Evolutionary conservation across 2,329 filamentous ascomycete species (phyloP), one percentile per base, ranked within the genome.

Genomic region (Colletotrichum tamarilloi): DNA sequence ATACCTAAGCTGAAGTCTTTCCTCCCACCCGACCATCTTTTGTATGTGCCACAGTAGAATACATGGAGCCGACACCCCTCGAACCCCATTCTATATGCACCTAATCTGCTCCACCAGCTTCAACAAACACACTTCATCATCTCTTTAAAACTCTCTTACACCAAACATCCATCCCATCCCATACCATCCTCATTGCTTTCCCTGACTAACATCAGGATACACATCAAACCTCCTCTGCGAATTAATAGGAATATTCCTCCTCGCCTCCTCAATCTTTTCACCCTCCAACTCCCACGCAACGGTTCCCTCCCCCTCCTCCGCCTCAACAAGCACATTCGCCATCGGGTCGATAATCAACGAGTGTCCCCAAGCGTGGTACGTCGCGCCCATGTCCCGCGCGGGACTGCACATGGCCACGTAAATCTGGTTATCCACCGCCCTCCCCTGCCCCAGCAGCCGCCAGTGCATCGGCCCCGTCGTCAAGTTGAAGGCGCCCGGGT

Each of bases 401-500:
- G 97, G 97, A 80, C 94, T 97, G 85, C 97, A 99, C 81, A 99
- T 84, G 42, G 92, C 97, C 14, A 98, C 95, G 82, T 97, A 98
- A 11, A 97, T 86, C 86, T 99, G 95, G 81, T 98, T 98, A 80
- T 99, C 96, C 77, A 97, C 89, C 5, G 96, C 97, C 75, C 97
- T 88, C 16, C 93, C 95, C 76, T 94, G 90, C 1, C 92, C 96
- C 78, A 94, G 90, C 76, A 99, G 85, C 71, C 92, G 89, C 97
- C 97, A 99, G 84, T 99, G 97, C 82, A 98, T 84, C 6, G 94
- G 92, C 0, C 97, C 97, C 0, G 97, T 99, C 0, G 95, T 98
- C 73, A 94, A 87, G 84, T 98, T 99, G 88, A 99, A 99, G 1
- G 97, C 97, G n/a, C 95, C 97, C 0, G 97, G 97, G 83, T 98